Evolutionary conservation across 352 stramenopile species (phyloP).

Genomic region (Nothophytophthora sp.): DNA sequence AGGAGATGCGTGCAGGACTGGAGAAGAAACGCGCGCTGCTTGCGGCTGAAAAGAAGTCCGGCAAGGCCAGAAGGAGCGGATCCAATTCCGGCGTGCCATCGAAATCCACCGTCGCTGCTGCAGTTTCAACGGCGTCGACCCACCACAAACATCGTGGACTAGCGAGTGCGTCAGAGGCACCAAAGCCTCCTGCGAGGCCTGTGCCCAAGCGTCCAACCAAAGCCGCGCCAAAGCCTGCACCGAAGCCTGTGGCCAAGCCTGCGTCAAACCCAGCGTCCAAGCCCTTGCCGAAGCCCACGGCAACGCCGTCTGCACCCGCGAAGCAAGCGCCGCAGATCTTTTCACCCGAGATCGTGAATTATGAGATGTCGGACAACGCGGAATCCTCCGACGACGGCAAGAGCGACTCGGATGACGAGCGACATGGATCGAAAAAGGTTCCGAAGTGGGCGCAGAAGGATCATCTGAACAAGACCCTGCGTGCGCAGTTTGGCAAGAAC

Average conservation of each 20-base stretch:
- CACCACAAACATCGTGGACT: constrained; percentile 25
- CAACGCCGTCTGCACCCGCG: constrained; percentile 2
- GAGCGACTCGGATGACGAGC: constrained; percentile 47
- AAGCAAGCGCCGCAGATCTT: constrained; percentile 31
- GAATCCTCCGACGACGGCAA: constrained; percentile 51
- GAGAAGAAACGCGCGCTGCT: constrained; percentile 68
- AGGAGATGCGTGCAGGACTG: constrained; percentile 66
- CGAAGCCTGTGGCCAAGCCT: constrained; percentile 15
- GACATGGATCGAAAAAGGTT: constrained; percentile 73
- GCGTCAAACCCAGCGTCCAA: constrained; percentile 11
- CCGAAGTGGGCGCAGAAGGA: constrained; percentile 77
- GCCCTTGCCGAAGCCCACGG: constrained; percentile 3
- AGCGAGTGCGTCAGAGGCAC: constrained; percentile 12
- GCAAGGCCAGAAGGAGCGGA: too few relatives aligned
- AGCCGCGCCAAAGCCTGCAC: constrained; percentile 1
- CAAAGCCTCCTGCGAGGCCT: constrained; percentile 15
- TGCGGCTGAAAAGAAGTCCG: constrained; percentile 44
- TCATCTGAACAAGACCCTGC: constrained; percentile 69
- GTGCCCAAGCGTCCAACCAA: neutral
- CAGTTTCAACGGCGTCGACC: neutral
- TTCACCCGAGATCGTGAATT: constrained; percentile 42
- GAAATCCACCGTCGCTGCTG: constrained; percentile 3
- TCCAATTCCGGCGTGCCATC: constrained; percentile 8
- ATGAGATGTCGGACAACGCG: constrained; percentile 84
- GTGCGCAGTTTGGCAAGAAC: constrained; percentile 72